Percentiles rank a stretch among this genome's conserved stretches.
Conservation (phyloP, 805 yeast genomes). For the Wickerhamiella spandovensis region DNA sequence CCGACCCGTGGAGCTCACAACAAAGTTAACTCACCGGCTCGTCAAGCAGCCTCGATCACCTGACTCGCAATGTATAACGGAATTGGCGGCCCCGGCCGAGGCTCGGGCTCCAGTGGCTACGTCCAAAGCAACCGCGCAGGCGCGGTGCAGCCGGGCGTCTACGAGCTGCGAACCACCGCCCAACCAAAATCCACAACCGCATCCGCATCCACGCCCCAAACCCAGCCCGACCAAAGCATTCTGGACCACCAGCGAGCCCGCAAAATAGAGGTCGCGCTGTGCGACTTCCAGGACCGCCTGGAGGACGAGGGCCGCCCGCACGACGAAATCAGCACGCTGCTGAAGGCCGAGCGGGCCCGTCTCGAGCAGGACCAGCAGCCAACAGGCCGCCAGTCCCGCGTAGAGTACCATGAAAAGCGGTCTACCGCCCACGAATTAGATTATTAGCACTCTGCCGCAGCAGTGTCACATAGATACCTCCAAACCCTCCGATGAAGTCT, state of each 20-base stretch:
- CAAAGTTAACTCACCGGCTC: too few relatives aligned
- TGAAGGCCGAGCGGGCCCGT: constrained; percentile 1
- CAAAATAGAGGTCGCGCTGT: constrained; percentile 5
- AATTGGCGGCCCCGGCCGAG: constrained; percentile 24
- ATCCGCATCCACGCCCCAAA: too few relatives aligned
- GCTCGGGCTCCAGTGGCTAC: constrained; percentile 26
- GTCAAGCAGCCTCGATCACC: background rate
- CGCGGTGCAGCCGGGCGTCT: background rate
- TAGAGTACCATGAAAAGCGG: background rate
- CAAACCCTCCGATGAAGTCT: too few relatives aligned
- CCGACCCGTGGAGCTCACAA: too few relatives aligned
- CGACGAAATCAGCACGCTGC: background rate
- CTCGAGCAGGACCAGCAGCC: background rate
- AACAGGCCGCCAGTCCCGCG: background rate
- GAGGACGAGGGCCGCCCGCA: background rate
- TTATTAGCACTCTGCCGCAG: too few relatives aligned
- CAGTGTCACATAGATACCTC: too few relatives aligned
- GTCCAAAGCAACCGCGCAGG: constrained; percentile 20
- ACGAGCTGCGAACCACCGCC: background rate
- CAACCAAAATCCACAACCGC: background rate
- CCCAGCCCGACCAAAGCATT: constrained; percentile 19
- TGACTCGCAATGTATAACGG: too few relatives aligned
- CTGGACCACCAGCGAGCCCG: constrained; percentile 18
- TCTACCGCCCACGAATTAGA: background rate
- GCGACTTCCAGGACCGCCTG: constrained; percentile 13